These are phyloP conservation scores for Urtica urens DNA, from an alignment of 306 rosid species.

Conservation along the genomic window DNA sequence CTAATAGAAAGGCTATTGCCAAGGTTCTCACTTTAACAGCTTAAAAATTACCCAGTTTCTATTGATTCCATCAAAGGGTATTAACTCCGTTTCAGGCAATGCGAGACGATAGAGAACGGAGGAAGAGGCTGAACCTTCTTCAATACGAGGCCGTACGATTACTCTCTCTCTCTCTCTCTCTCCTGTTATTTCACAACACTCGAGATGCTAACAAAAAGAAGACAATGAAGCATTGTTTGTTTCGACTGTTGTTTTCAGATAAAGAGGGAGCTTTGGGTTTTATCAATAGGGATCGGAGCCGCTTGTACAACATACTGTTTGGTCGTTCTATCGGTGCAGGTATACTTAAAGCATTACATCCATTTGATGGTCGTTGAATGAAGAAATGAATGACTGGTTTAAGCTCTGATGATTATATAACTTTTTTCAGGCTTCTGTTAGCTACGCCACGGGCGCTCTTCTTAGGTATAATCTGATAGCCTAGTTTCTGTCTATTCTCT, in stretches of 20 bases:
- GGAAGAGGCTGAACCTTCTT: slow-evolving; percentile 73
- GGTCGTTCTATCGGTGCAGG: slow-evolving; percentile 69
- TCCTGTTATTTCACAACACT: slow-evolving; percentile 6
- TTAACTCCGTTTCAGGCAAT: too few species aligned
- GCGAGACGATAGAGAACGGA: slow-evolving; percentile 55
- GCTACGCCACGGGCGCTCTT: slow-evolving; percentile 66
- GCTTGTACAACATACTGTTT: slow-evolving; percentile 77
- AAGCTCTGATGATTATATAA: too few species aligned
- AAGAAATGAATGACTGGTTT: too few species aligned
- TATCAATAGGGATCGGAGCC: slow-evolving; percentile 72
- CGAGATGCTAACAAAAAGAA: too few species aligned
- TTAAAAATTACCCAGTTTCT: too few species aligned
- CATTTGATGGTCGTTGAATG: too few species aligned
- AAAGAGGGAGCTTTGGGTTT: slow-evolving; percentile 72
- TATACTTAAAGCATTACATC: slow-evolving; percentile 8
- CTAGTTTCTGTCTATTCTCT: background rate
- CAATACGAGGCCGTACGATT: slow-evolving; percentile 90
- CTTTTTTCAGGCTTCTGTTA: slow-evolving; percentile 87
- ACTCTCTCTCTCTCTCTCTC: slow-evolving; percentile 35
- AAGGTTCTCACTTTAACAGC: slow-evolving; percentile 40
- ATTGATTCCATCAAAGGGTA: too few species aligned
- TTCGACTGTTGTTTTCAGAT: slow-evolving; percentile 35
- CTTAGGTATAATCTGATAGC: slow-evolving; percentile 38
- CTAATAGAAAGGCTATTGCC: slow-evolving; percentile 45
- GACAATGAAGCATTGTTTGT: slow-evolving; percentile 17